phyloP scores from a whole-genome alignment of 768 basidiomycete species.

The Asterophora parasitica region DNA sequence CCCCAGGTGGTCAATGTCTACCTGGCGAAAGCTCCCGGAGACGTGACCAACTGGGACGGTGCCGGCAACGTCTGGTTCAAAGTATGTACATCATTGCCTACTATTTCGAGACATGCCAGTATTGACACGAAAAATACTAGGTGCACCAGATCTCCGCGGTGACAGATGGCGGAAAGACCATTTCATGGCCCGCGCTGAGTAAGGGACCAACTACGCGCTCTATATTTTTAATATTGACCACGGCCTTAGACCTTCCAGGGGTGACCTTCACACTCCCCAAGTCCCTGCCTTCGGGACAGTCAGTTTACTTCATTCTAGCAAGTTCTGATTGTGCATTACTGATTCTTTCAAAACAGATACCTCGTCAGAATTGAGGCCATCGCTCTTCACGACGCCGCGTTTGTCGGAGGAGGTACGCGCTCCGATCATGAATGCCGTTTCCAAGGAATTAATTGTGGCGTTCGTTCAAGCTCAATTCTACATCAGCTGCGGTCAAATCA shows the following conservation, averaged over 20 bases:
- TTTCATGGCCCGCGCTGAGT: conserved; percentile 28
- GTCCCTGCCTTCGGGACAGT: conserved; percentile 14
- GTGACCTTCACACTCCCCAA: conserved; percentile 12
- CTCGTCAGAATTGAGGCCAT: conserved; percentile 14
- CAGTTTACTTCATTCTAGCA: neutral
- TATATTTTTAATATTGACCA: too few species aligned
- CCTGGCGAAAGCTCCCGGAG: conserved; percentile 37
- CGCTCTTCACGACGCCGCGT: conserved; percentile 10
- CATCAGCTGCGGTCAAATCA: conserved; percentile 18
- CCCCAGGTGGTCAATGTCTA: conserved; percentile 23
- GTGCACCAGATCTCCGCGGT: conserved; percentile 38
- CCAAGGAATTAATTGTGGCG: neutral
- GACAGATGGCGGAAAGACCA: conserved; percentile 35
- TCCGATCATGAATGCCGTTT: too few species aligned
- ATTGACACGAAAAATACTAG: conserved; percentile 10
- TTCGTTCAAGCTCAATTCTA: conserved; percentile 16
- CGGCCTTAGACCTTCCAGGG: conserved; percentile 14
- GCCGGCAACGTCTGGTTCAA: conserved; percentile 42
- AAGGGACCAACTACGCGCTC: conserved; percentile 1
- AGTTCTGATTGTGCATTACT: neutral
- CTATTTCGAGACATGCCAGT: neutral
- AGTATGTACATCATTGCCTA: conserved; percentile 10
- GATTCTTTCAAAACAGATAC: conserved; percentile 5
- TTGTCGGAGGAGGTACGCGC: conserved; percentile 8
- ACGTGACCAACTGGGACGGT: conserved; percentile 28